Conservation (phyloP, 179 eudicot genomes). For the Corrigiola litoralis region DNA sequence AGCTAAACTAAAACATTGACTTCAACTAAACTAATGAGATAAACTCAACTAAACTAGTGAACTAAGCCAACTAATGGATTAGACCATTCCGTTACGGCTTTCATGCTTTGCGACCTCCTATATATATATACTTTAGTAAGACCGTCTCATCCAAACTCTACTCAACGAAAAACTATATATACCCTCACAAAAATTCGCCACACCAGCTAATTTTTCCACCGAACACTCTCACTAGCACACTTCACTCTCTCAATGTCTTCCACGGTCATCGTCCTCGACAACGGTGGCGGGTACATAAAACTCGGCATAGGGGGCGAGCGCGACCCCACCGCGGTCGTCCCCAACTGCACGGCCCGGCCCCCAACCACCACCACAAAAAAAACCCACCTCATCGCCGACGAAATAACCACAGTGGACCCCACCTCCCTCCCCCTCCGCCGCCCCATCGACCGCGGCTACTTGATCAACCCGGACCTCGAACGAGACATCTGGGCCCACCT, state of each 20-base stretch:
- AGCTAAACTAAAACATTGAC: too few species aligned
- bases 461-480: conserved; percentile 75
- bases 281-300: conserved; percentile 76
- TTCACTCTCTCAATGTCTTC: conserved; percentile 47
- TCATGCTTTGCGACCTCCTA: too few species aligned
- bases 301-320: conserved; percentile 83
- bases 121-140: too few species aligned
- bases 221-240: too few species aligned
- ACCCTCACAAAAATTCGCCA: neutral
- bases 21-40: too few species aligned
- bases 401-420: conserved; percentile 53
- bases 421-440: conserved; percentile 86
- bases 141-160: too few species aligned
- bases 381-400: conserved; percentile 46
- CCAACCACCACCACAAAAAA: conserved; percentile 42
- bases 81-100: too few species aligned
- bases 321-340: conserved; percentile 56
- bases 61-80: too few species aligned
- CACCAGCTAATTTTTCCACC: too few species aligned
- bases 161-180: neutral
- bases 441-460: conserved; percentile 85
- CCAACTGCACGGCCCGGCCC: conserved; percentile 69
- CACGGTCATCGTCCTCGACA: conserved; percentile 77
- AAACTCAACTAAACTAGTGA: too few species aligned
- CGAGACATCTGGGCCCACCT: conserved; percentile 82